Evolutionary conservation across 2,329 filamentous ascomycete species (phyloP).

Genomic region (Diplodia mutila): DNA sequence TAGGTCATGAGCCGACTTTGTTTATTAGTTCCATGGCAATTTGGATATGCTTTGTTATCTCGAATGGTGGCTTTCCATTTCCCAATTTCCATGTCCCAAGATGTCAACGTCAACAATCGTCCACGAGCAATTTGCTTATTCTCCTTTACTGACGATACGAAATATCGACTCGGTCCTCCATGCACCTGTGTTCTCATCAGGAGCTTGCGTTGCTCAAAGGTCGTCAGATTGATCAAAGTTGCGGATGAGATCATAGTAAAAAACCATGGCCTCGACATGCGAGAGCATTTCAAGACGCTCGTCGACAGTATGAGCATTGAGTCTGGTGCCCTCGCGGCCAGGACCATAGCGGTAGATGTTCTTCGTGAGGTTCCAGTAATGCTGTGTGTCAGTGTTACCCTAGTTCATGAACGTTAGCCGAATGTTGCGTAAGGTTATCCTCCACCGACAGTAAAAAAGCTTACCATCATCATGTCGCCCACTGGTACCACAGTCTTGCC

Average conservation of each 20-base stretch:
- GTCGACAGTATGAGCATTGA: slow-evolving; percentile 57
- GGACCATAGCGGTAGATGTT: slow-evolving; percentile 59
- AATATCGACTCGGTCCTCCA: neutral
- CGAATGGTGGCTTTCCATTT: neutral
- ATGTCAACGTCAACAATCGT: neutral
- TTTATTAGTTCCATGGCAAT: neutral
- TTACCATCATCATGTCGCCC: slow-evolving; percentile 50
- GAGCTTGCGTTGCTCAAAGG: neutral
- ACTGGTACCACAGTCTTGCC: slow-evolving; percentile 46
- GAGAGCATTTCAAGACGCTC: slow-evolving; percentile 51
- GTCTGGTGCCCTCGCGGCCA: slow-evolving; percentile 47
- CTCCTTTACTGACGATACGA: neutral
- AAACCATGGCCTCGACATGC: slow-evolving; percentile 50
- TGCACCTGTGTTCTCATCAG: neutral
- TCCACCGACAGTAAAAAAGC: slow-evolving; percentile 37
- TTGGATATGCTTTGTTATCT: neutral
- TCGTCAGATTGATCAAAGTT: slow-evolving; percentile 18
- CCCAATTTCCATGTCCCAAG: neutral
- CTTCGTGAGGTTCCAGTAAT: slow-evolving; percentile 57
- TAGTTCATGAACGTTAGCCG: slow-evolving; percentile 36
- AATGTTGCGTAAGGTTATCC: slow-evolving; percentile 34
- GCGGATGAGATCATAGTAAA: slow-evolving; percentile 26
- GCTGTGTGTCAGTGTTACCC: slow-evolving; percentile 58
- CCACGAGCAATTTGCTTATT: neutral
- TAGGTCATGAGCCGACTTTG: neutral